phyloP scores from a whole-genome alignment of 768 basidiomycete species.

The Boletus fagicola region DNA sequence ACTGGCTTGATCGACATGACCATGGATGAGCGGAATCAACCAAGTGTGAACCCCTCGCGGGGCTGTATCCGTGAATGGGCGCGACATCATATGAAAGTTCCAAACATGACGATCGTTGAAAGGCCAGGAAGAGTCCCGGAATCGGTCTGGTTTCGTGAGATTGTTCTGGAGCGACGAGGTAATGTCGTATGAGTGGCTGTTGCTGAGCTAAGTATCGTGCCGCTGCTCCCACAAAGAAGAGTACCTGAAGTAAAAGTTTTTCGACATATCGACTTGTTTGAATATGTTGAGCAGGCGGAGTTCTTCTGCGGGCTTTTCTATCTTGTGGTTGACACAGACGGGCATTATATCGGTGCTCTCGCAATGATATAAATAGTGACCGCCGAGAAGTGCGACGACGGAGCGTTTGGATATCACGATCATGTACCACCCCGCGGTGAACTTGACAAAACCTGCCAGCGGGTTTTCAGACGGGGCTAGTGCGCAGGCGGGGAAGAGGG shows the following conservation, averaged over 20 bases:
- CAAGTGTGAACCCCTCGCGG: conserved; percentile 62
- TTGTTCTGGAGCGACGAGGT: conserved; percentile 96
- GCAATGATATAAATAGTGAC: conserved; percentile 95
- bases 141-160: conserved; percentile 58
- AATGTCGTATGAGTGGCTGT: conserved; percentile 92
- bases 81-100: conserved; percentile 86
- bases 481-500: background rate
- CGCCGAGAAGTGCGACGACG: conserved; percentile 90
- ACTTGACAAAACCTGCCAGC: conserved; percentile 76
- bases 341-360: conserved; percentile 86
- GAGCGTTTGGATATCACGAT: conserved; percentile 86
- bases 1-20: conserved; percentile 99
- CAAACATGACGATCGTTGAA: conserved; percentile 91
- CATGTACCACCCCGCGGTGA: conserved; percentile 97
- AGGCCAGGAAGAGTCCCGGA: conserved; percentile 48
- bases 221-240: background rate
- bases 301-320: conserved; percentile 87
- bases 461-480: background rate
- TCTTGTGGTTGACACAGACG: conserved; percentile 72
- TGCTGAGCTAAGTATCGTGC: background rate
- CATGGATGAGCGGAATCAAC: conserved; percentile 90
- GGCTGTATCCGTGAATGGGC: conserved; percentile 52
- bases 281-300: conserved; percentile 86
- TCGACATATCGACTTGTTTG: conserved; percentile 96
- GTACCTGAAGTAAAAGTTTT: conserved; percentile 98